phyloP scores from a whole-genome alignment of 2,329 filamentous ascomycete genomes.

The Ascochyta viciae-villosae region DNA sequence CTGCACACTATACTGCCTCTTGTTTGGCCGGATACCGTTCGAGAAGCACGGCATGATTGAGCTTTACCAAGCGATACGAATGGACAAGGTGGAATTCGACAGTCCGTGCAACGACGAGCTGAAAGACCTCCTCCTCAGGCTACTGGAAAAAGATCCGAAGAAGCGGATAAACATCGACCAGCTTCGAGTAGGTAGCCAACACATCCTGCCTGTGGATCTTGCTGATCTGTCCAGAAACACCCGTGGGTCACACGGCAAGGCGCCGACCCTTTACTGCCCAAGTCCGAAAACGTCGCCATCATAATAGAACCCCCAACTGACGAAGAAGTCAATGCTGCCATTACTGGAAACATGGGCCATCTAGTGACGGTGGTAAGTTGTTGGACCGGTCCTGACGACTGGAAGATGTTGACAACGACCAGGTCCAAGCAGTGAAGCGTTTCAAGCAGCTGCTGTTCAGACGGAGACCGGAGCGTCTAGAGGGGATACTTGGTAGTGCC shows the following conservation, averaged over 20 bases:
- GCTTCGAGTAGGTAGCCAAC: conserved; percentile 69
- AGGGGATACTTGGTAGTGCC: conserved; percentile 66
- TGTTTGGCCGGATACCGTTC: conserved; percentile 89
- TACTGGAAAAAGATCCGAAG: conserved; percentile 85
- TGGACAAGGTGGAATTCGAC: conserved; percentile 69
- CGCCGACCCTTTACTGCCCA: conserved; percentile 76
- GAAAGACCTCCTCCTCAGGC: conserved; percentile 72
- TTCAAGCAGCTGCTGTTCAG: conserved; percentile 79
- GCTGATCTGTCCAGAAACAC: conserved; percentile 70
- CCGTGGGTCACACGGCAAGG: conserved; percentile 90
- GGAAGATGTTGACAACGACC: conserved; percentile 8
- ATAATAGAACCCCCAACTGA: conserved; percentile 85
- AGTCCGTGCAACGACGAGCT: conserved; percentile 72
- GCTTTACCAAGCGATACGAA: conserved; percentile 86
- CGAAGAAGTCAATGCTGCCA: conserved; percentile 87
- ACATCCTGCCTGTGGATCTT: not conserved
- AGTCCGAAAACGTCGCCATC: conserved; percentile 84
- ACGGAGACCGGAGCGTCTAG: conserved; percentile 61
- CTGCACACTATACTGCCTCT: conserved; percentile 89
- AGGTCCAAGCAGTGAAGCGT: conserved; percentile 89
- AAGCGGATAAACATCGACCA: conserved; percentile 84
- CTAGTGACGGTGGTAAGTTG: conserved; percentile 76
- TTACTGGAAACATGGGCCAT: conserved; percentile 87
- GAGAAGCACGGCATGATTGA: conserved; percentile 80
- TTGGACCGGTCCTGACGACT: not conserved